phyloP scores from a whole-genome alignment of 352 stramenopile species.

The Phytophthora ramorum region DNA sequence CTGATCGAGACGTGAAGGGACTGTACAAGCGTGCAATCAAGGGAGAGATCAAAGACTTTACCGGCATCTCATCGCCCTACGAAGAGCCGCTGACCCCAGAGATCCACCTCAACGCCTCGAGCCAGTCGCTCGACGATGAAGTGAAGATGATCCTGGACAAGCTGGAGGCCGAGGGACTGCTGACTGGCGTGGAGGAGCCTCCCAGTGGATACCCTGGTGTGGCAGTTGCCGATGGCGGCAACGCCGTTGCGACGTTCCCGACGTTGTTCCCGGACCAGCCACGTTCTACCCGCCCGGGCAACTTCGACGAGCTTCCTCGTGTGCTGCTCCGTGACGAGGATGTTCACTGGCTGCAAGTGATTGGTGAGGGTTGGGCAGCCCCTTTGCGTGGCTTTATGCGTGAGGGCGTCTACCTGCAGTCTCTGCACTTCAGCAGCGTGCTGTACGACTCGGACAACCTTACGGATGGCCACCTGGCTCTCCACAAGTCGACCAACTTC shows the following conservation, averaged over 20 bases:
- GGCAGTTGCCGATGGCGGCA: conserved; percentile 89
- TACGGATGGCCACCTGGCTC: conserved; percentile 81
- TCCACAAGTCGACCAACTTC: conserved; percentile 93
- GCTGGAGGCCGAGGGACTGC: conserved; percentile 62
- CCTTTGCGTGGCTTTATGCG: conserved; percentile 98
- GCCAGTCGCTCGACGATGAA: conserved; percentile 94
- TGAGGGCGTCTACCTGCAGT: conserved; percentile 96
- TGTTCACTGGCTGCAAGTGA: conserved; percentile 98
- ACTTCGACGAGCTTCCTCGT: conserved; percentile 81
- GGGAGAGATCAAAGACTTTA: conserved; percentile 99
- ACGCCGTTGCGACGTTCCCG: conserved; percentile 69
- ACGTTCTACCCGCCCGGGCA: conserved; percentile 15
- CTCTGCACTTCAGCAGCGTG: conserved; percentile 97
- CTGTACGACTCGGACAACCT: conserved; percentile 97
- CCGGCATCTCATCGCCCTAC: conserved; percentile 98
- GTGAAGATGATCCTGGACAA: conserved; percentile 69
- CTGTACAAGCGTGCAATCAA: conserved; percentile 94
- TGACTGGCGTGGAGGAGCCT: conserved; percentile 64
- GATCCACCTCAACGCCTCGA: conserved; percentile 95
- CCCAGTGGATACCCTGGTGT: conserved; percentile 75
- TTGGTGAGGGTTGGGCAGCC: conserved; percentile 97
- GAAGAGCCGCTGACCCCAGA: conserved; percentile 95
- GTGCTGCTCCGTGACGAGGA: conserved; percentile 97
- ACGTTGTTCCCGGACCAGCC: conserved; percentile 66
- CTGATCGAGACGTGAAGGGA: conserved; percentile 97